phyloP scores from a whole-genome alignment of 176 grass and related monocot genomes.

The Cenchrus purpureus region DNA sequence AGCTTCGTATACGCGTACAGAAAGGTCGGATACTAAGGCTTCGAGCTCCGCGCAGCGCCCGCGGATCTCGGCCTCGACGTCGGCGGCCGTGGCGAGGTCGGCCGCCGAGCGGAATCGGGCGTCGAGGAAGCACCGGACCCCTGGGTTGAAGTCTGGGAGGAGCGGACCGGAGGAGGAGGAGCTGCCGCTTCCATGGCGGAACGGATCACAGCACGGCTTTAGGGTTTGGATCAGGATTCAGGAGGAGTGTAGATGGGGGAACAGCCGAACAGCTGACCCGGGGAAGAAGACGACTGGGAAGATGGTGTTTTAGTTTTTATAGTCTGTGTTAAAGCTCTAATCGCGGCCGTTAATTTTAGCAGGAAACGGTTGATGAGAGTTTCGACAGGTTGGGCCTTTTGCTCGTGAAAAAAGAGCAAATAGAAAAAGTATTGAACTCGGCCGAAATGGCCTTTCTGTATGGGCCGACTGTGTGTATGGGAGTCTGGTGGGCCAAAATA shows the following conservation, averaged over 20 bases:
- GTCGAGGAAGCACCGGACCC: constrained; percentile 58
- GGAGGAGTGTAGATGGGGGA: constrained; percentile 26
- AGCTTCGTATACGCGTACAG: constrained; percentile 28
- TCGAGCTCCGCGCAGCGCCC: constrained; percentile 68
- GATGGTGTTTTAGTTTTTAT: neutral
- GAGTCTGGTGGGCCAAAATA: too few relatives aligned
- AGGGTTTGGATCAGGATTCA: constrained; percentile 38
- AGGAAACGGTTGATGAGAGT: constrained; percentile 24
- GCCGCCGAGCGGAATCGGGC: constrained; percentile 49
- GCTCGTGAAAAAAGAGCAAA: neutral
- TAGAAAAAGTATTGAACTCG: too few relatives aligned
- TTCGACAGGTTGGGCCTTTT: neutral
- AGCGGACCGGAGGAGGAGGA: constrained; percentile 18
- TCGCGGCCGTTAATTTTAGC: constrained; percentile 44
- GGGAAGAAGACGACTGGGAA: constrained; percentile 28
- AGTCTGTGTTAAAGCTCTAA: neutral
- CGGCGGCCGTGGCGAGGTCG: constrained; percentile 62
- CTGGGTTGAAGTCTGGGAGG: constrained; percentile 29
- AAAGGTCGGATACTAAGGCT: constrained; percentile 52
- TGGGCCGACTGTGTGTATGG: neutral
- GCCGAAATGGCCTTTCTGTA: neutral
- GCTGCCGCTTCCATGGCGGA: constrained; percentile 53
- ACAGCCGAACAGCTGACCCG: neutral
- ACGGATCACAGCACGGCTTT: constrained; percentile 12
- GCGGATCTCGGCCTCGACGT: constrained; percentile 66